Percentiles rank a stretch among this genome's conserved stretches.
phyloP scores from a whole-genome alignment of 78 protist species.

The Cavenderia fasciculata region DNA sequence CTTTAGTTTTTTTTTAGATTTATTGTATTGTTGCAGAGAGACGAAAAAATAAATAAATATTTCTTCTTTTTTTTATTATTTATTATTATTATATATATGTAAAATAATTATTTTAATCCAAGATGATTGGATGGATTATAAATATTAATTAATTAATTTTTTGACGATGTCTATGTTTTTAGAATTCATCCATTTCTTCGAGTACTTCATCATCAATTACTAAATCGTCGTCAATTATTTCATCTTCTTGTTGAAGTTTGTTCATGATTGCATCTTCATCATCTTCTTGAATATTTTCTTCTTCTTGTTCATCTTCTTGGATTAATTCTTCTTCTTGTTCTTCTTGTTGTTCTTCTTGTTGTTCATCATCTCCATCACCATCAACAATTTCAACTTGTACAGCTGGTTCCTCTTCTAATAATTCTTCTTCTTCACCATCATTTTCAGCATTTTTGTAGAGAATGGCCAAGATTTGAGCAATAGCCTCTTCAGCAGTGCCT shows the following conservation, averaged over 20 bases:
- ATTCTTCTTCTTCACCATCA: constrained; percentile 22
- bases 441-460: constrained; percentile 26
- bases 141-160: too few relatives aligned
- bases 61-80: too few relatives aligned
- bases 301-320: background rate
- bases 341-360: background rate
- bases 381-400: background rate
- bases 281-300: constrained; percentile 4
- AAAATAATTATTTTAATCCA: too few relatives aligned
- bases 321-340: background rate
- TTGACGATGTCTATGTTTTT: too few relatives aligned
- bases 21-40: too few relatives aligned
- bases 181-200: background rate
- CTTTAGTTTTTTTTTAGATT: too few relatives aligned
- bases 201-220: background rate
- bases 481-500: background rate
- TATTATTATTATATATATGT: too few relatives aligned
- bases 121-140: too few relatives aligned
- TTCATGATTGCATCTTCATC: background rate
- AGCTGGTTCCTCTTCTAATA: background rate
- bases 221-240: background rate
- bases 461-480: constrained; percentile 37
- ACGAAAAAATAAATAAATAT: too few relatives aligned
- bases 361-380: background rate
- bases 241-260: background rate